phyloP scores from a whole-genome alignment of 1,284 basidiomycete species.

The Pseudomicrostroma phylloplanum region DNA sequence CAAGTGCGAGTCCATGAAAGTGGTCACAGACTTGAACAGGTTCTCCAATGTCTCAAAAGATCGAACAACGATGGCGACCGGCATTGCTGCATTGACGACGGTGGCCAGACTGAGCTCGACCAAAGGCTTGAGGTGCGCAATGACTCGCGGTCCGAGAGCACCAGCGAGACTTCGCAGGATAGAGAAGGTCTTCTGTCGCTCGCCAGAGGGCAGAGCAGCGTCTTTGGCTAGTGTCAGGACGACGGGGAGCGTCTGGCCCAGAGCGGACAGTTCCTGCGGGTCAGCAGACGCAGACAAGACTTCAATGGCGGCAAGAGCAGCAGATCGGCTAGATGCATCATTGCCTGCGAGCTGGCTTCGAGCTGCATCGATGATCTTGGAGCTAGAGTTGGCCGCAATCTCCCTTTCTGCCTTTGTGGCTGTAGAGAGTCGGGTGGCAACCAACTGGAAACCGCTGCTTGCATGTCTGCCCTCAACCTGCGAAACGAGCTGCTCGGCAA shows the following conservation, averaged over 20 bases:
- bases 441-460: conserved; percentile 27
- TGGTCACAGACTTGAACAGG: conserved; percentile 36
- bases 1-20: conserved; percentile 37
- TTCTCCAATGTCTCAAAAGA: conserved; percentile 36
- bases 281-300: conserved; percentile 19
- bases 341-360: not conserved
- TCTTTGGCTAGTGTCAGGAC: conserved; percentile 15
- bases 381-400: conserved; percentile 21
- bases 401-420: conserved; percentile 21
- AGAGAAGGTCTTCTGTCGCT: conserved; percentile 15
- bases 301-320: conserved; percentile 32
- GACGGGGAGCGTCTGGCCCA: conserved; percentile 26
- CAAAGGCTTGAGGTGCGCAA: conserved; percentile 38
- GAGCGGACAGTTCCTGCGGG: conserved; percentile 19
- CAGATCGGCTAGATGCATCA: conserved; percentile 11
- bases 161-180: conserved; percentile 27
- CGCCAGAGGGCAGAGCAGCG: not conserved
- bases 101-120: conserved; percentile 27
- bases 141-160: conserved; percentile 40
- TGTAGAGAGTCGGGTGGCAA: conserved; percentile 25
- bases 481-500: conserved; percentile 22
- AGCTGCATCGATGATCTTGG: conserved; percentile 19
- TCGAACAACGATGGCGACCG: conserved; percentile 7
- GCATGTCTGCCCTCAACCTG: too few species aligned
- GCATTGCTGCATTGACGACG: conserved; percentile 12